These are phyloP conservation scores for Picochlorum sp. DNA, from an alignment of 139 green algal genomes.

Conservation along the genomic window DNA sequence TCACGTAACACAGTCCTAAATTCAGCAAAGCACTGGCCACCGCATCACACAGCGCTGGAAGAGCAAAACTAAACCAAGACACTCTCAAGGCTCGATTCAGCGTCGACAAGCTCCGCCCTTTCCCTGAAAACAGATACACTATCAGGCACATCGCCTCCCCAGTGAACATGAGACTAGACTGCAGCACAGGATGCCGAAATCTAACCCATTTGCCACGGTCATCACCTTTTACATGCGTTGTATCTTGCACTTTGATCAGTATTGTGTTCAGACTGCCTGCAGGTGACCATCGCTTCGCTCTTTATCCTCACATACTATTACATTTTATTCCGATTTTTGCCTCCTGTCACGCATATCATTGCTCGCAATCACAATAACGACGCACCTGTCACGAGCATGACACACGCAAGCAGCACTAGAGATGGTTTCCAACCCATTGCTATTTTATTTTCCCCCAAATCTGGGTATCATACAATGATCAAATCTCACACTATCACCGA, in stretches of 20 bases:
- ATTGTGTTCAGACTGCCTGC: conserved; percentile 75
- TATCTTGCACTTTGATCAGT: conserved; percentile 70
- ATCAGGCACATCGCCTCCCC: conserved; percentile 57
- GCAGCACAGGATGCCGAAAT: conserved; percentile 68
- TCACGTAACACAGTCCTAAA: conserved; percentile 77
- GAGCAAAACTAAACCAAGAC: conserved; percentile 39
- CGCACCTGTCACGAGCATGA: no score
- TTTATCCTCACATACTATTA: no score
- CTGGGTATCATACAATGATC: no score
- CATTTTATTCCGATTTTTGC: no score
- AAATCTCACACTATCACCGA: no score
- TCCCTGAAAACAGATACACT: conserved; percentile 27
- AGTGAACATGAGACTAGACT: conserved; percentile 67
- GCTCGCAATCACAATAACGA: no score
- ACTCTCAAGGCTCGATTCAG: neutral
- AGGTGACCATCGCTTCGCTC: no score
- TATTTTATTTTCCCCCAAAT: no score
- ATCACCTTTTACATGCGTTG: conserved; percentile 33
- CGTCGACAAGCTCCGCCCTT: conserved; percentile 9
- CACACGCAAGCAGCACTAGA: no score
- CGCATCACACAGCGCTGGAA: conserved; percentile 69
- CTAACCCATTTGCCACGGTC: conserved; percentile 23
- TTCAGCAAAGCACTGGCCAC: conserved; percentile 70
- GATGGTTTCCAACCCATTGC: no score
- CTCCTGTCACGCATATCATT: no score